phyloP scores from a whole-genome alignment of 2,329 filamentous ascomycete species.

The Fusarium tupiense region DNA sequence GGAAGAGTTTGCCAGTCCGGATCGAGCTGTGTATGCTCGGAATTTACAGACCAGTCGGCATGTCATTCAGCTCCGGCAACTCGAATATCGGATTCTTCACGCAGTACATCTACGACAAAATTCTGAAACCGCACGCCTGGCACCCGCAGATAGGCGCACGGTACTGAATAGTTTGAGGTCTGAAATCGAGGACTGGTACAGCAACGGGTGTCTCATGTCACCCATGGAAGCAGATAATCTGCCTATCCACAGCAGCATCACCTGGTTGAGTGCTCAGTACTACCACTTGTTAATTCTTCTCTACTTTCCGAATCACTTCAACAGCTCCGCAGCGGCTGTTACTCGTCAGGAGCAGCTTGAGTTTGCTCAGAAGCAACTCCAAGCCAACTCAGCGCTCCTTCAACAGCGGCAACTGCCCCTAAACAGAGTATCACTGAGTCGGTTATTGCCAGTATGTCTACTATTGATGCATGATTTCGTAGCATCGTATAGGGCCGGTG shows the following conservation, averaged over 20 bases:
- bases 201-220: constrained; percentile 55
- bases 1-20: constrained; percentile 55
- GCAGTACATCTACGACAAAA: constrained; percentile 49
- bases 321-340: constrained; percentile 46
- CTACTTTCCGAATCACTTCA: constrained; percentile 55
- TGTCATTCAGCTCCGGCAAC: constrained; percentile 55
- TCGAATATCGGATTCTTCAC: constrained; percentile 54
- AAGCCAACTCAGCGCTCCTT: constrained; percentile 53
- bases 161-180: constrained; percentile 49
- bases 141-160: constrained; percentile 46
- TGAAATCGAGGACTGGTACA: constrained; percentile 60
- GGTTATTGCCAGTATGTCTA: constrained; percentile 51
- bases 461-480: constrained; percentile 49
- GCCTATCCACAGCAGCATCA: constrained; percentile 56
- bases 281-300: constrained; percentile 56
- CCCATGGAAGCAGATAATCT: constrained; percentile 55
- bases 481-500: constrained; percentile 23
- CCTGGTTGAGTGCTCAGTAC: constrained; percentile 56
- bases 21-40: constrained; percentile 50
- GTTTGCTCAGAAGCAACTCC: constrained; percentile 54
- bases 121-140: constrained; percentile 44
- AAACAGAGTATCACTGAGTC: constrained; percentile 54
- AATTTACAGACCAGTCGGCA: constrained; percentile 57
- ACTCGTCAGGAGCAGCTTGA: constrained; percentile 49
- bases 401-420: constrained; percentile 56